Conservation (phyloP, 2,329 filamentous ascomycete species). For the Dothistroma pini region DNA sequence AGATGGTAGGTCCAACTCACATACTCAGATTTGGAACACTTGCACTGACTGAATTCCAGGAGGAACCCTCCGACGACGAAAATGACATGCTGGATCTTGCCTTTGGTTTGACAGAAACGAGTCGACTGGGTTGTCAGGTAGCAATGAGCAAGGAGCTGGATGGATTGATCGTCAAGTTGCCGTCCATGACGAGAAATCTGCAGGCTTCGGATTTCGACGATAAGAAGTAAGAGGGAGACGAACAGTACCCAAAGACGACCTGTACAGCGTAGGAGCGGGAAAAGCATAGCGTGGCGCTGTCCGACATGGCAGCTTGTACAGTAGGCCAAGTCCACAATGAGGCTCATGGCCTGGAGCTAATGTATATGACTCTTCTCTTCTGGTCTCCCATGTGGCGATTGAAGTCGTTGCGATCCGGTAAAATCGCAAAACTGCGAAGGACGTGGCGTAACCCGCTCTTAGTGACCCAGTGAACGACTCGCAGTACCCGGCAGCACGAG, state of each 20-base stretch:
- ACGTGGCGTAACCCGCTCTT: too few relatives aligned
- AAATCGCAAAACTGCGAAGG: too few relatives aligned
- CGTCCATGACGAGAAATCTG: constrained; percentile 91
- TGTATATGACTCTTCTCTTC: neutral
- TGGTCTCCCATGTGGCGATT: neutral
- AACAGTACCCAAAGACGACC: constrained; percentile 4
- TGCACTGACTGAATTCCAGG: too few relatives aligned
- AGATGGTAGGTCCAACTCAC: constrained; percentile 29
- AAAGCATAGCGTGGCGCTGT: constrained; percentile 9
- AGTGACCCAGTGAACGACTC: too few relatives aligned
- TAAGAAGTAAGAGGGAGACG: constrained; percentile 29
- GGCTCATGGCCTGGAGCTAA: neutral
- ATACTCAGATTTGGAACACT: neutral
- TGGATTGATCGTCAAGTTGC: constrained; percentile 78
- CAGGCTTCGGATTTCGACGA: constrained; percentile 83
- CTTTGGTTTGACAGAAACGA: constrained; percentile 85
- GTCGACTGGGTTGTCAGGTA: constrained; percentile 81
- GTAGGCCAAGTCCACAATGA: neutral
- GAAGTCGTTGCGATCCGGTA: too few relatives aligned
- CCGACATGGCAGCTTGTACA: constrained; percentile 3
- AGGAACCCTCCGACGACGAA: constrained; percentile 48
- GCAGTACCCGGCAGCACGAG: too few relatives aligned
- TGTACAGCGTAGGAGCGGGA: constrained; percentile 9
- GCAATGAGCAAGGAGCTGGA: constrained; percentile 87
- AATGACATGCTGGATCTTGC: constrained; percentile 91